These are phyloP conservation scores for Dioszegia aurantiaca DNA, from an alignment of 768 basidiomycete genomes.

Conservation along the genomic window DNA sequence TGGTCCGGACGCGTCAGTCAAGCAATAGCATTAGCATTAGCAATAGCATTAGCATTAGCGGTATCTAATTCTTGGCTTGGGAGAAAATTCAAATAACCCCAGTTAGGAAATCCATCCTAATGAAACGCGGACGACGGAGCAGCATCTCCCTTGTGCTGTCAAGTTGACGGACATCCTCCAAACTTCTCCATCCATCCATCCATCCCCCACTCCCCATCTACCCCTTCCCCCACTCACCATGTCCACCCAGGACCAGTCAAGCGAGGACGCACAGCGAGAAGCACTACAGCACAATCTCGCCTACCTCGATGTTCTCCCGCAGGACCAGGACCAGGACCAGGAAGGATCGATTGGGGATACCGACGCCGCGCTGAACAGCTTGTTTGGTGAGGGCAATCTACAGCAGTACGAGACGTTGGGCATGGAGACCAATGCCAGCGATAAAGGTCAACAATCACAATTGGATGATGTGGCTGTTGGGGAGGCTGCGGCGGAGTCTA, in stretches of 20 bases:
- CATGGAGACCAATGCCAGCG: not conserved
- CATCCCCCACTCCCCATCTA: not conserved
- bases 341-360: constrained; percentile 20
- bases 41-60: too few relatives aligned
- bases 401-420: constrained; percentile 1
- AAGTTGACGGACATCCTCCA: not conserved
- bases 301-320: constrained; percentile 3
- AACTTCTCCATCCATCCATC: not conserved
- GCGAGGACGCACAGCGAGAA: constrained; percentile 2
- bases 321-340: not conserved
- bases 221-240: constrained; percentile 5
- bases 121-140: constrained; percentile 2
- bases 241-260: not conserved
- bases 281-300: constrained; percentile 4
- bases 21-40: too few relatives aligned
- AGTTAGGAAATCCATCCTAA: not conserved
- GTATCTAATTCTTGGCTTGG: too few relatives aligned
- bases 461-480: not conserved
- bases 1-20: too few relatives aligned
- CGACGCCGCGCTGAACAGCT: constrained; percentile 11
- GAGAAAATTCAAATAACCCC: not conserved
- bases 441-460: not conserved
- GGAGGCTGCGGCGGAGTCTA: not conserved
- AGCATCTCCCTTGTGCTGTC: constrained; percentile 1
- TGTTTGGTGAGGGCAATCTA: constrained; percentile 3